Base-by-base conservation (phyloP, 2,329 filamentous ascomycete genomes). In the Huntiella abstrusa region DNA sequence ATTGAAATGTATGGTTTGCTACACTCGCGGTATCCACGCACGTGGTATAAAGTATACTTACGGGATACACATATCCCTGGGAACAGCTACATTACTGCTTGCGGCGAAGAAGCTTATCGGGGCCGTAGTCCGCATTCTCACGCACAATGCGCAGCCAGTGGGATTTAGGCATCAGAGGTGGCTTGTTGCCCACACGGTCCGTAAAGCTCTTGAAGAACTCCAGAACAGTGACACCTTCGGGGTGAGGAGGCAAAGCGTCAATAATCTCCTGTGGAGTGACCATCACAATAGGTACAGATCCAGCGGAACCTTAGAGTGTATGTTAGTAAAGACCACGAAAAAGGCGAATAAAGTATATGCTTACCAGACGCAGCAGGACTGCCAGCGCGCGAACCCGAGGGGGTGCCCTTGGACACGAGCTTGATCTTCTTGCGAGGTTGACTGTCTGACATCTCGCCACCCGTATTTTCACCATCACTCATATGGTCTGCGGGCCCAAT, bases 381-480 rank as follows among this genome's bases (percentile, higher is more conserved):
- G 28, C 70, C 69, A 44, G 73, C 70, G 50, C 78, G 67, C 6
- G 76, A 82, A 12, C 66, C 73, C 5, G 63, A 63, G n/a, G 19
- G 75, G 4, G 74, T 74, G 13, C 64, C 67, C 45, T 60, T 64
- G 22, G 65, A 60, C 16, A 67, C 62, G 44, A 75, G 59, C 58
- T 71, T 75, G 53, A 75, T 58, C 54, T 67, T 72, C 58, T 68
- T 70, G 45, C 55, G 55, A 8, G 52, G 55, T 35, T 60, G 60
- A 4, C 68, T 69, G 52, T 79, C 75, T 1, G 74, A 77, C 64
- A 75, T 77, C 55, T 80, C 76, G 33, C 75, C 77, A 34, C 69
- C 78, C 1, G 79, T 83, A 35, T 68, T 77, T 57, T 85, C 81
- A 16, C 76, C 80, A 52, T 86, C 82, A 53, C 80, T 84, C 46